phyloP scores from a whole-genome alignment of 345 rosid species.

The Rhodomyrtus tomentosa region DNA sequence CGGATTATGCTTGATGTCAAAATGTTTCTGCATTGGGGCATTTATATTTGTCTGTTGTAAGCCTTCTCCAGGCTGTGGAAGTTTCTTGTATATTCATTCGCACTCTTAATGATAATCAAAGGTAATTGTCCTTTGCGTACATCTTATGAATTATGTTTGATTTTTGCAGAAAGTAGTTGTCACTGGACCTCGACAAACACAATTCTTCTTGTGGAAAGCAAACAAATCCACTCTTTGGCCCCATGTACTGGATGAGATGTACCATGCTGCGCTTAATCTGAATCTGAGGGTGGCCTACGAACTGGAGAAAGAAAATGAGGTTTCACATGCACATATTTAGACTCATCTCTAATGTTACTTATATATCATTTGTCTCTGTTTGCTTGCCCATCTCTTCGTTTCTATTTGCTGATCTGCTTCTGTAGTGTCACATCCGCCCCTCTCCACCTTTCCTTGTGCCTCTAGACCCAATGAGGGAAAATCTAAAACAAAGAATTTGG shows the following conservation, averaged over 20 bases:
- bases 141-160: background rate
- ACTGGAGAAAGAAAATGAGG: conserved; percentile 56
- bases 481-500: background rate
- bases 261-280: conserved; percentile 72
- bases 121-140: background rate
- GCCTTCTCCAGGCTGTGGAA: background rate
- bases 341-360: background rate
- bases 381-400: background rate
- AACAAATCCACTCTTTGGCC: conserved; percentile 31
- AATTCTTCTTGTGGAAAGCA: conserved; percentile 69
- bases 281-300: conserved; percentile 46
- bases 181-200: conserved; percentile 12
- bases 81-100: background rate
- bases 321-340: conserved; percentile 8
- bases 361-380: background rate
- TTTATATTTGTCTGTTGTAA: background rate
- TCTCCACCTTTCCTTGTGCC: background rate
- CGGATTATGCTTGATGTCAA: background rate
- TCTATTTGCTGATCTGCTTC: background rate
- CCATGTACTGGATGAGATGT: conserved; percentile 66
- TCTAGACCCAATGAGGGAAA: background rate
- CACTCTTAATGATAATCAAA: background rate
- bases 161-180: conserved; percentile 48
- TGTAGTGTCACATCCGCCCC: background rate
- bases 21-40: background rate